These are phyloP conservation scores for Helminthosporium solani DNA, from an alignment of 2,329 filamentous ascomycete species.

Conservation along the genomic window DNA sequence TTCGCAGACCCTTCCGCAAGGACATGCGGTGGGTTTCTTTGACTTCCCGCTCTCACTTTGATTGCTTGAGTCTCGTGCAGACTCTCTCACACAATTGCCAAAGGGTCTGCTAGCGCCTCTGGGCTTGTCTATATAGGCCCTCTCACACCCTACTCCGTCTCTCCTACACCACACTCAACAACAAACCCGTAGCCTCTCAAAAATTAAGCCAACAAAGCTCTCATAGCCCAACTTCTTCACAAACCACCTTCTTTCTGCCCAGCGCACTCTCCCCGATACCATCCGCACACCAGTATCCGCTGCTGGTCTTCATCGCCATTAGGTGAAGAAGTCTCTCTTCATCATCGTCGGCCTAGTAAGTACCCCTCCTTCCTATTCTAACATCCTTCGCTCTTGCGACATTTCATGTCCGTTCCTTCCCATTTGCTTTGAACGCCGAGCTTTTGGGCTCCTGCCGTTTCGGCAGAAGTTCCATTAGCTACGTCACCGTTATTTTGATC, in stretches of 20 bases:
- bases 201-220: neutral
- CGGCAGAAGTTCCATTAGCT: conserved; percentile 12
- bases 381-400: neutral
- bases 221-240: neutral
- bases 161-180: conserved; percentile 19
- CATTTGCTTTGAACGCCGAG: conserved; percentile 4
- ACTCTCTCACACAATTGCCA: neutral
- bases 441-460: conserved; percentile 10
- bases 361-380: neutral
- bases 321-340: conserved; percentile 5
- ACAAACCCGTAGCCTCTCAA: neutral
- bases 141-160: conserved; percentile 9
- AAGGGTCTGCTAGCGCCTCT: neutral
- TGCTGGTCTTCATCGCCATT: conserved; percentile 14
- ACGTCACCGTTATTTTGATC: conserved; percentile 12
- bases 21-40: too few relatives aligned
- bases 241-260: conserved; percentile 3
- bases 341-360: conserved; percentile 4
- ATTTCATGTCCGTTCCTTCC: conserved; percentile 7
- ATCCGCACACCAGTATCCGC: conserved; percentile 15
- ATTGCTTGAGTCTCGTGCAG: neutral
- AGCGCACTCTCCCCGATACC: conserved; percentile 2
- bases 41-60: neutral
- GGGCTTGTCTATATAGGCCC: conserved; percentile 15
- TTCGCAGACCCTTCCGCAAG: too few relatives aligned